Conservation (phyloP, 2,329 filamentous ascomycete genomes). For the Aulographum hederae region DNA sequence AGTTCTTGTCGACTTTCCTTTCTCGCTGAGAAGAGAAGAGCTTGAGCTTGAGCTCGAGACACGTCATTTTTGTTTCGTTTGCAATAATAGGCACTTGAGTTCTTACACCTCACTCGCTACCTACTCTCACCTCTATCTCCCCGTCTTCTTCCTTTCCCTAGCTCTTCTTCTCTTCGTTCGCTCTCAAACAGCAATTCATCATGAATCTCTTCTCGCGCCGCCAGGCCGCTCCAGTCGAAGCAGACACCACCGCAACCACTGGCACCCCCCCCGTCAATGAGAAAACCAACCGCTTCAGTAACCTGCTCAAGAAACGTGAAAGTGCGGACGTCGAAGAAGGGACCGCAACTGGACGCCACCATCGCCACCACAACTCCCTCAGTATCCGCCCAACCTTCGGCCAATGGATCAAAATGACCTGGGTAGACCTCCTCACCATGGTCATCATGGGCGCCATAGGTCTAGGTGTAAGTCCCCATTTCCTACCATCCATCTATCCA, state of each 20-base stretch:
- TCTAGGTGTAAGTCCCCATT: constrained; percentile 38
- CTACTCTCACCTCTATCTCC: no score
- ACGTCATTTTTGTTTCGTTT: no score
- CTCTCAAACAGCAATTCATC: background rate
- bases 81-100: no score
- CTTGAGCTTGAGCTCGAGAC: no score
- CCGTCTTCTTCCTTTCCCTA: no score
- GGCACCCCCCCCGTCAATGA: background rate
- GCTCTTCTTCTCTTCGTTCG: no score
- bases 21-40: no score
- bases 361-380: constrained; percentile 19
- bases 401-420: constrained; percentile 50
- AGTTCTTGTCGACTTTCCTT: no score
- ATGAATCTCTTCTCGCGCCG: constrained; percentile 3
- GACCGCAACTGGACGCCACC: background rate
- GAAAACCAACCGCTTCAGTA: background rate
- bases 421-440: constrained; percentile 53
- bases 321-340: constrained; percentile 1
- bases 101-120: no score
- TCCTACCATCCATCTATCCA: no score
- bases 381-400: constrained; percentile 40
- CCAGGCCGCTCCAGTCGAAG: background rate
- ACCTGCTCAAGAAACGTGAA: constrained; percentile 1
- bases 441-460: constrained; percentile 44
- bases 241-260: constrained; percentile 2